Conservation (phyloP, 1,139 yeast species). For the Geotrichum cucujoidarum region DNA sequence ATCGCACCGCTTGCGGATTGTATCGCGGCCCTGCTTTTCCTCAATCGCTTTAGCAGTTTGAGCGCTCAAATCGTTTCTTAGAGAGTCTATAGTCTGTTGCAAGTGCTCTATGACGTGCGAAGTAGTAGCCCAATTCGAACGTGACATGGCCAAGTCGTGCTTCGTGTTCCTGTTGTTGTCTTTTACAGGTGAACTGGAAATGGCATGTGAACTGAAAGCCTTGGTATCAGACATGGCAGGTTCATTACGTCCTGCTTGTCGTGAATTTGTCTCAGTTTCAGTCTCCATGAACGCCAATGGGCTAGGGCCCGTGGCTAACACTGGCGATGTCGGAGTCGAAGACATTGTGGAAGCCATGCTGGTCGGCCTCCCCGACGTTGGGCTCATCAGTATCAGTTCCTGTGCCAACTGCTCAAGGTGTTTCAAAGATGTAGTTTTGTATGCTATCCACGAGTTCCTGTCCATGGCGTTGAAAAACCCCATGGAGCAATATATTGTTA, state of each 20-base stretch:
- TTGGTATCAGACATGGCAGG: no score
- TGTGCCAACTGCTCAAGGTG: slow-evolving; percentile 20
- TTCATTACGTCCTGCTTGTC: no score
- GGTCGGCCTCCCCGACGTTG: slow-evolving; percentile 14
- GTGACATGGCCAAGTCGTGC: slow-evolving; percentile 17
- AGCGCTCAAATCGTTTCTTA: slow-evolving; percentile 28
- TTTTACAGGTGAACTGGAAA: no score
- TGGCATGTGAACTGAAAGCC: no score
- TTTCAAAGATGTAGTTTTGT: slow-evolving; percentile 18
- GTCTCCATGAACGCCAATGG: not conserved
- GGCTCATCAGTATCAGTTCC: slow-evolving; percentile 17
- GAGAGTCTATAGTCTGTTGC: slow-evolving; percentile 29
- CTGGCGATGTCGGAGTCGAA: slow-evolving; percentile 15
- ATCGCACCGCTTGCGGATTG: slow-evolving; percentile 27
- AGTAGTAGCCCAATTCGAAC: slow-evolving; percentile 21
- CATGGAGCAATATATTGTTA: not conserved
- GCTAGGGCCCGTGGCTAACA: slow-evolving; percentile 7
- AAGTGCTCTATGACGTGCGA: slow-evolving; percentile 31
- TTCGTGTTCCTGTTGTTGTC: slow-evolving; percentile 4
- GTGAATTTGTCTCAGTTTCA: no score
- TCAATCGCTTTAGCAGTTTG: slow-evolving; percentile 28
- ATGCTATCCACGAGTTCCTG: no score
- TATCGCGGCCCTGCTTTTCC: slow-evolving; percentile 28
- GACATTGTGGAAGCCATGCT: slow-evolving; percentile 17
- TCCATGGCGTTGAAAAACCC: no score